Percentiles rank a stretch among this genome's conserved stretches.
These are phyloP conservation scores for Mallotus repandus DNA, from an alignment of 441 rosid species.

Conservation along the genomic window DNA sequence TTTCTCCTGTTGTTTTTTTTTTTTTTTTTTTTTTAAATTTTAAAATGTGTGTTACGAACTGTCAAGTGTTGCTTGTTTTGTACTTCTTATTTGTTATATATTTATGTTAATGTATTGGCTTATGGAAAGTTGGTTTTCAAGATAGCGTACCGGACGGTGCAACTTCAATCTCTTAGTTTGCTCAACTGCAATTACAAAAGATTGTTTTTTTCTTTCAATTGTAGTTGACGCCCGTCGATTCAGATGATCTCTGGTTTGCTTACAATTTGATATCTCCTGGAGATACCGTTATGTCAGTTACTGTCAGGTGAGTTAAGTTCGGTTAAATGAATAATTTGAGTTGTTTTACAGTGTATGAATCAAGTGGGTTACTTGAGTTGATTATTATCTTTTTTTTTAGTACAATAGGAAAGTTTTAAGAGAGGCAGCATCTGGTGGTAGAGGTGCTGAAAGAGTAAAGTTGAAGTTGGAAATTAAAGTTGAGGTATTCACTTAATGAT, in stretches of 20 bases:
- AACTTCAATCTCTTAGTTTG: no score
- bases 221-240: slow-evolving; percentile 79
- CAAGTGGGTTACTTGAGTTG: neutral
- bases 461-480: slow-evolving; percentile 85
- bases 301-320: slow-evolving; percentile 55
- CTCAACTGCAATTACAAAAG: no score
- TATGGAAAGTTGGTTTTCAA: no score
- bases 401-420: slow-evolving; percentile 73
- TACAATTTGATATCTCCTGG: slow-evolving; percentile 77
- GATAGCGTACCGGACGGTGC: no score
- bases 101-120: no score
- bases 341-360: neutral
- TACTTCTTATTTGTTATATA: no score
- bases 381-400: neutral
- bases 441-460: slow-evolving; percentile 81
- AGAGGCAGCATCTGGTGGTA: slow-evolving; percentile 70
- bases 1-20: no score
- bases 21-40: no score
- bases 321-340: neutral
- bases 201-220: no score
- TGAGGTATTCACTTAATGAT: slow-evolving; percentile 47
- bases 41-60: no score
- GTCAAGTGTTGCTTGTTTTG: no score
- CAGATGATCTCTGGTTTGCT: slow-evolving; percentile 91
- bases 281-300: slow-evolving; percentile 79